Base-by-base conservation (phyloP, 2,329 filamentous ascomycete species). In the Sporothrix brasiliensis region DNA sequence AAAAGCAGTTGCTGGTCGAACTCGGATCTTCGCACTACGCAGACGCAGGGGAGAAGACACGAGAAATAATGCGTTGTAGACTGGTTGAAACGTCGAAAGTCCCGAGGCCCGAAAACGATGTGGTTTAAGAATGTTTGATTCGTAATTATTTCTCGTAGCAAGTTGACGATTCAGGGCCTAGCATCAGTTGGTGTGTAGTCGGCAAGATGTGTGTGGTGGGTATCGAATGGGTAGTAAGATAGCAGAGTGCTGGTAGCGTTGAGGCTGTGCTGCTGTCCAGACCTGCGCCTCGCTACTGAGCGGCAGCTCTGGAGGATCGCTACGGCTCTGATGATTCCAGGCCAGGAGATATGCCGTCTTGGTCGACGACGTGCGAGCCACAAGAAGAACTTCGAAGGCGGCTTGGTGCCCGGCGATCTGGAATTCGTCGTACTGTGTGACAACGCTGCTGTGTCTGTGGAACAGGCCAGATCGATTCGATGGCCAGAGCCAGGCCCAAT, bases 191-290 rank as follows among this genome's bases (percentile, higher is more conserved):
- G 16, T 7, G 68, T 61, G 67, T 39, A 5, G 44, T 61, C 67
- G 44, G 54, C 47, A 4, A 30, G 21, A 69, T 21, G 13, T 27
- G 56, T 53, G 56, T 39, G 68, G 54, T 34, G 68, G 68, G 41
- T 69, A 69, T 58, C 52, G 69, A 34, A 56, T 52, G 41, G 70
- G 47, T 52, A 30, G 52, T 30, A n/a, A n/a, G n/a, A n/a, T n/a
- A 21, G 58, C 11, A 16, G 14, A 16, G 6, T 34, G 49, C 60
- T 63, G 65, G 67, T 69, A 72, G 72, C 61, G 72, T 72, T 71
- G 73, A 72, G 73, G 73, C 73, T 73, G 73, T 74, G 73, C 72
- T 73, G 34, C 66, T 47, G 54, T 69, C 60, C 49, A 44, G 68
- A 60, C 58, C 68, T 69, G 68, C 68, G 68, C 68, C 68, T 69